These are phyloP conservation scores for Apiotrichum laibachii DNA, from an alignment of 1,284 basidiomycete species.

Conservation along the genomic window DNA sequence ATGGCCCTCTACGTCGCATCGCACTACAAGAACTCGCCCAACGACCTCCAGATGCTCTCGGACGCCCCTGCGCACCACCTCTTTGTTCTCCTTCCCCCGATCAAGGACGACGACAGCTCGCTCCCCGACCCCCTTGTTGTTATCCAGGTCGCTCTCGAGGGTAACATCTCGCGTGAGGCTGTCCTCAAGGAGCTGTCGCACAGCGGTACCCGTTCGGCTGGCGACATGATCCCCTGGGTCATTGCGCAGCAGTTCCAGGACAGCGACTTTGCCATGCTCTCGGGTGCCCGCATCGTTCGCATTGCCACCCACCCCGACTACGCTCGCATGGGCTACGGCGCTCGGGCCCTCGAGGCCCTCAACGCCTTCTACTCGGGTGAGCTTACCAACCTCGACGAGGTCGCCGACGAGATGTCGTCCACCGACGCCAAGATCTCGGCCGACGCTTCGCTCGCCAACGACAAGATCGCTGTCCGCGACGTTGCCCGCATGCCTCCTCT, in stretches of 20 bases:
- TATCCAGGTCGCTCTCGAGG: conserved; percentile 92
- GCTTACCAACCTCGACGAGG: conserved; percentile 83
- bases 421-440: conserved; percentile 19
- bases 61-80: conserved; percentile 97
- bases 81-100: conserved; percentile 89
- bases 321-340: conserved; percentile 95
- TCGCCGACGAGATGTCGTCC: conserved; percentile 15
- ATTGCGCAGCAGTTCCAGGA: conserved; percentile 92
- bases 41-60: conserved; percentile 92
- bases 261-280: conserved; percentile 85
- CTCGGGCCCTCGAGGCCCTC: conserved; percentile 81
- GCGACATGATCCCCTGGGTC: conserved; percentile 98
- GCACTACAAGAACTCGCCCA: conserved; percentile 99
- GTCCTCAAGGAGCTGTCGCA: conserved; percentile 81
- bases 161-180: conserved; percentile 80
- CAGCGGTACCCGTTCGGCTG: conserved; percentile 57
- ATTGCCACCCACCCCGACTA: conserved; percentile 98
- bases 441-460: conserved; percentile 61
- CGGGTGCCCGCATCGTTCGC: conserved; percentile 86
- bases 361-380: conserved; percentile 91
- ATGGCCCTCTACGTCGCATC: conserved; percentile 96
- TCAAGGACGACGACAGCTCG: conserved; percentile 78
- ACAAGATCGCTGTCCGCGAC: conserved; percentile 71
- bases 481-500: conserved; percentile 85
- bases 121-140: conserved; percentile 93